Evolutionary conservation across 2,329 filamentous ascomycete species (phyloP).

Genomic region (Thermochaetoides dissita): DNA sequence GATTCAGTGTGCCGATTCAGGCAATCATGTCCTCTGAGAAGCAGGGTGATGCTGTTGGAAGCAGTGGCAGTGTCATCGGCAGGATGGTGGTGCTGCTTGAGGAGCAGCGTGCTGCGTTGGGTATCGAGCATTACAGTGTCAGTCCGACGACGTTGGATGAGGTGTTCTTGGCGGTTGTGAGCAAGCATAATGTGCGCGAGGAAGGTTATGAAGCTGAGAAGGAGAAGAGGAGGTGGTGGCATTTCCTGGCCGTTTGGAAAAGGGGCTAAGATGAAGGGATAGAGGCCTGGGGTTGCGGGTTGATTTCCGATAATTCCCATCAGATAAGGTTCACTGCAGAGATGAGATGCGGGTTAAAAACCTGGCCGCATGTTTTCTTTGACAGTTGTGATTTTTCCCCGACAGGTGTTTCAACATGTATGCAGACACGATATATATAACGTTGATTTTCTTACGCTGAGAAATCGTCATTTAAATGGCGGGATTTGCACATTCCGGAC

Average conservation of each 20-base stretch:
- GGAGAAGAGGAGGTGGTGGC: slow-evolving; percentile 13
- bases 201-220: slow-evolving; percentile 41
- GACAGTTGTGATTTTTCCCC: no score
- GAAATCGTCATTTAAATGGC: no score
- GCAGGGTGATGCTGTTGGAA: neutral
- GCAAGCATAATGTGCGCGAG: slow-evolving; percentile 63
- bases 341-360: no score
- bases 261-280: no score
- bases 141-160: slow-evolving; percentile 79
- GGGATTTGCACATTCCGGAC: no score
- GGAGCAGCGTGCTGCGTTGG: slow-evolving; percentile 50
- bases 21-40: neutral
- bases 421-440: no score
- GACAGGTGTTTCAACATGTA: no score
- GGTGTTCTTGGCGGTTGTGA: slow-evolving; percentile 77
- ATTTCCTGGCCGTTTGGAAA: neutral
- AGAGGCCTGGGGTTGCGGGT: no score
- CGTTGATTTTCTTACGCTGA: no score
- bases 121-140: slow-evolving; percentile 76
- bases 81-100: slow-evolving; percentile 61
- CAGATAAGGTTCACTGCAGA: no score
- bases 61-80: slow-evolving; percentile 41
- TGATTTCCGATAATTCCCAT: no score
- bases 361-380: no score
- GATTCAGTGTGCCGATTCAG: slow-evolving; percentile 43